Percentiles rank a stretch among this genome's conserved stretches.
Conservation (phyloP, 225 moss, liverwort and hornwort species). For the Anthoceros angustus region DNA sequence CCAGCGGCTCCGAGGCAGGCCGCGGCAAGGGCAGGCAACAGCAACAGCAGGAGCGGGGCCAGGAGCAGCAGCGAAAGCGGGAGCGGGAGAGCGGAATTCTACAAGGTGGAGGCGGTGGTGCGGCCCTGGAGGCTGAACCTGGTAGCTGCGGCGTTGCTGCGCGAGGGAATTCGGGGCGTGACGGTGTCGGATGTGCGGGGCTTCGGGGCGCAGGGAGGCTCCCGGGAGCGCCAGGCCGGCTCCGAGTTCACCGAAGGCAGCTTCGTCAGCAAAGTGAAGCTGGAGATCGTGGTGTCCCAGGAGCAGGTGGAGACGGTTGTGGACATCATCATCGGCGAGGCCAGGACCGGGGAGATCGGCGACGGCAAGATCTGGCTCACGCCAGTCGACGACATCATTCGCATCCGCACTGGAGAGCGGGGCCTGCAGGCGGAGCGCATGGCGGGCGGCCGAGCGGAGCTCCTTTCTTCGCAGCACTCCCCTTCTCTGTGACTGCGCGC, state of each 20-base stretch:
- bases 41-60: no score
- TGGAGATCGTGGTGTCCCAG: constrained; percentile 41
- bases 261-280: constrained; percentile 43
- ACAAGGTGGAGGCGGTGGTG: background rate
- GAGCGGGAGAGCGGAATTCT: background rate
- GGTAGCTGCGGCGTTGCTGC: background rate
- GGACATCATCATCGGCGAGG: constrained; percentile 55
- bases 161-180: constrained; percentile 44
- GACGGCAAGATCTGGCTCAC: constrained; percentile 84
- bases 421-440: constrained; percentile 74
- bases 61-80: no score
- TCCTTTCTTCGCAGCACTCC: constrained; percentile 7
- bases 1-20: no score
- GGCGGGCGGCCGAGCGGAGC: constrained; percentile 76
- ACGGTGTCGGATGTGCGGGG: constrained; percentile 46
- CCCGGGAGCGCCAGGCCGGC: constrained; percentile 59
- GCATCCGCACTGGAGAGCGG: constrained; percentile 76
- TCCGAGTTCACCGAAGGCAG: constrained; percentile 42
- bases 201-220: constrained; percentile 54
- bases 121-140: constrained; percentile 5
- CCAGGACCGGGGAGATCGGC: constrained; percentile 90
- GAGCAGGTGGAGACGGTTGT: constrained; percentile 73
- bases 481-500: no score
- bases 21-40: no score
- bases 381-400: constrained; percentile 58